phyloP scores from a whole-genome alignment of 108 stramenopile species.

The Cylindrotheca fusiformis region DNA sequence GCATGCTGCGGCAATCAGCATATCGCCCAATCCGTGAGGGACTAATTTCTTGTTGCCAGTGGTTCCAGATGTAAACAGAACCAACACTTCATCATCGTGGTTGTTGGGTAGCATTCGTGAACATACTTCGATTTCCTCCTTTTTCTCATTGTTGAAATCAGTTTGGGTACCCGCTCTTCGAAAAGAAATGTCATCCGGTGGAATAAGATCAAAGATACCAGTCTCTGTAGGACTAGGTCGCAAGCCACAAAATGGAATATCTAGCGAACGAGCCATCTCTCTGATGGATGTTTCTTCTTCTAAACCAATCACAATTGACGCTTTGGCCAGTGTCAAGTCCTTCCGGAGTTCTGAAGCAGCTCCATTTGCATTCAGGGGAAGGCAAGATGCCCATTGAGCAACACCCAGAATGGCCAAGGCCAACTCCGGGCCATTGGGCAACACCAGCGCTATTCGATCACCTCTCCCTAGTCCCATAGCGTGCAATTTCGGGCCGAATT shows the following conservation, averaged over 20 bases:
- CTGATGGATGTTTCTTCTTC: slow-evolving; percentile 1
- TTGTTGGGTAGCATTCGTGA: slow-evolving; percentile 16
- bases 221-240: slow-evolving; percentile 8
- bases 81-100: slow-evolving; percentile 37
- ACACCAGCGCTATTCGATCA: slow-evolving; percentile 42
- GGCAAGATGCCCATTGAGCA: slow-evolving; percentile 40
- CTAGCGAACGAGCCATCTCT: slow-evolving; percentile 14
- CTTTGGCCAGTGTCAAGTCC: slow-evolving; percentile 25
- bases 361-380: slow-evolving; percentile 44
- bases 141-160: not conserved
- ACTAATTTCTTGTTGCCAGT: slow-evolving; percentile 64
- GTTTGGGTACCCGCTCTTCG: not conserved
- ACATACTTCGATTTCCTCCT: not conserved
- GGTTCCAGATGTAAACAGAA: slow-evolving; percentile 70
- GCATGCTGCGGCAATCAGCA: slow-evolving; percentile 36
- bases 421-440: slow-evolving; percentile 60
- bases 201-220: slow-evolving; percentile 16
- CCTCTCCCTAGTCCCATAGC: slow-evolving; percentile 35
- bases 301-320: slow-evolving; percentile 30
- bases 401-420: slow-evolving; percentile 40
- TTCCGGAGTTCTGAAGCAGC: slow-evolving; percentile 32
- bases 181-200: not conserved
- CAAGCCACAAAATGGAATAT: slow-evolving; percentile 30
- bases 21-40: slow-evolving; percentile 38
- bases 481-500: slow-evolving; percentile 38